Evolutionary conservation across 2,329 filamentous ascomycete genomes (phyloP), one percentile per base, ranked within the genome.

Genomic region (Fusarium denticulatum): DNA sequence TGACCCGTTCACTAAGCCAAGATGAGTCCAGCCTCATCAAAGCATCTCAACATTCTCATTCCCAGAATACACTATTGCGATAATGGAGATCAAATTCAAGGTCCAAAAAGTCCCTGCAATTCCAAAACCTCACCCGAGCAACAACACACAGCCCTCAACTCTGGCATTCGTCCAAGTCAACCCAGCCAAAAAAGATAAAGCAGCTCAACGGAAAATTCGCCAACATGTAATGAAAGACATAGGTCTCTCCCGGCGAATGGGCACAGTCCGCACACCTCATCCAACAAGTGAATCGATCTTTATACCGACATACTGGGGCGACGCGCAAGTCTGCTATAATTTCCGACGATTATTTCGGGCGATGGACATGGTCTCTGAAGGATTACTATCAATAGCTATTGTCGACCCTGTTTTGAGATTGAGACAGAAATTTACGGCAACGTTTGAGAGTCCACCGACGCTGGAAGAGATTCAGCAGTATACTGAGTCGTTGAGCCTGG

Each of bases 171-270:
- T 76, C 20, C 45, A 76, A 20, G 62, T 74, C 22, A 46, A 74
- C 15, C 74, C 74, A 4, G 47, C 42, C 7, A 60, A 69, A 34
- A 76, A 72, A 26, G 63, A 69, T 11, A 42, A 52, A 18, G 46
- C 58, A 32, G 69, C 64, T 3, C 56, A 76, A 28, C 71, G 63
- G 1, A 67, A 61, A n/a, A 69, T 77, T n/a, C 74, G 75, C 16
- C 75, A 75, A 5, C 74, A 77, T 71, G 75, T 76, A 14, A 75
- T 76, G 74, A 64, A 56, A 45, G 55, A 70, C 9, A 72, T 75
- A n/a, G 74, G 72, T 0, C 65, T 28, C 16, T 67, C 74, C 16
- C 47, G 74, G 15, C 47, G 74, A 60, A 56, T 42, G 20, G 28
- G 59, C 3, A 14, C 37, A 46, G 10, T 26, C 9, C 13, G 49